Evolutionary conservation across 2,329 filamentous ascomycete species (phyloP), one percentile per base, ranked within the genome.

Genomic region (Fusarium hainanense): DNA sequence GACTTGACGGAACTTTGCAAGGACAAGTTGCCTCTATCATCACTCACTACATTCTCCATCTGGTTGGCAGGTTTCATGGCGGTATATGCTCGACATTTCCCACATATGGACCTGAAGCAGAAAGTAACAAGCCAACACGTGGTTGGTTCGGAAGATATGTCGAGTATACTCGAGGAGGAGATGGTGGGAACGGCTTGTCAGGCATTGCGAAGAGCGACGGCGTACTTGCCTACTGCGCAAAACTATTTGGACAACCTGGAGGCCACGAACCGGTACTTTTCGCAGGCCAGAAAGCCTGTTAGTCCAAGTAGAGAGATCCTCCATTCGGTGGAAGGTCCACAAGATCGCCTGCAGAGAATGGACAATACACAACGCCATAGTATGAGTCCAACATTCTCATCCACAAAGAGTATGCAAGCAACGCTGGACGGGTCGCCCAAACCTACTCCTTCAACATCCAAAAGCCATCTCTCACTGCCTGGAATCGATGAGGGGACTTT

Each of bases 31-130:
- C 88, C 90, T 2, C 87, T 92, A 77, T 93, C 91, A 2, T 89
- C 90, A 0, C 84, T 92, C 34, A 85, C 90, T 6, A 84, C 88
- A 6, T 93, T 92, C 73, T 87, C 90, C 4, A 83, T 91, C 41
- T 93, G 90, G 83, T 87, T 86, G 13, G 89, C 90, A 1, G 86
- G 87, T 0, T 90, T 92, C 71, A 84, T 88, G 18, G 88, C 89
- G 34, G 83, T 92, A 4, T 93, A 93, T 75, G 88, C 87, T 13
- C 82, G 84, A 46, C 87, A 89, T 73, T 93, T 93, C 59, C 89
- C 89, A 0, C 85, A 87, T 60, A 92, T 93, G 88, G 91, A 93
- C 70, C 82, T 81, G 2, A 79, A 85, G 13, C 79, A 55, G 34
- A 43, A 55, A 16, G 60, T 69, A 55, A 40, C 43, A 13, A 58